phyloP scores from a whole-genome alignment of 2,329 filamentous ascomycete genomes.

The Trichoderma sp. region DNA sequence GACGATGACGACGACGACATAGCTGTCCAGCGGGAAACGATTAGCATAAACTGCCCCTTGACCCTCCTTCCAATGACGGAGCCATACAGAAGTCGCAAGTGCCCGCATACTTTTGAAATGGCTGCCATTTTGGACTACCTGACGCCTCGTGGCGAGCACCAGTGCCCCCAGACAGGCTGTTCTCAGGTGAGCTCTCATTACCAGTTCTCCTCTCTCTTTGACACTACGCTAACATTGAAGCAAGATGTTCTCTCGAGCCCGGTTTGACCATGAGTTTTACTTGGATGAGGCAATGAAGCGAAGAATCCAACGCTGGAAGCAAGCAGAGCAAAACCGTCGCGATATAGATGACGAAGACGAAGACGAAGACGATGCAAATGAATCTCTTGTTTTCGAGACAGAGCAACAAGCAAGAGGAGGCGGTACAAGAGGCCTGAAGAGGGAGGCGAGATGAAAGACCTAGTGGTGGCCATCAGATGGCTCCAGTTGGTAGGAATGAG shows the following conservation, averaged over 20 bases:
- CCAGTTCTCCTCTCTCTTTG: too few species aligned
- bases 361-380: conserved; percentile 27
- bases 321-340: conserved; percentile 39
- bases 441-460: conserved; percentile 19
- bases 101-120: conserved; percentile 72
- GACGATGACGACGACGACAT: conserved; percentile 64
- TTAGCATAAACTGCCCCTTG: conserved; percentile 68
- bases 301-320: conserved; percentile 55
- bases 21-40: conserved; percentile 60
- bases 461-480: too few species aligned
- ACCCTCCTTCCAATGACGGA: conserved; percentile 63
- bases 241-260: conserved; percentile 46
- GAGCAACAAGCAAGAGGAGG: conserved; percentile 26
- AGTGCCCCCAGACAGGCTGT: conserved; percentile 67
- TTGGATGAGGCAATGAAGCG: conserved; percentile 56
- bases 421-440: conserved; percentile 25
- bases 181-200: conserved; percentile 45
- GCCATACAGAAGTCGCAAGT: conserved; percentile 64
- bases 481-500: neutral
- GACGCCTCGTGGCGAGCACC: conserved; percentile 42
- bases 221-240: neutral
- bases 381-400: conserved; percentile 29
- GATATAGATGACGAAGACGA: conserved; percentile 45
- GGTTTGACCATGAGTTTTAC: conserved; percentile 49
- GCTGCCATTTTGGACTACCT: conserved; percentile 57